Evolutionary conservation across 2,329 filamentous ascomycete species (phyloP).

Genomic region (Alternaria viburni): DNA sequence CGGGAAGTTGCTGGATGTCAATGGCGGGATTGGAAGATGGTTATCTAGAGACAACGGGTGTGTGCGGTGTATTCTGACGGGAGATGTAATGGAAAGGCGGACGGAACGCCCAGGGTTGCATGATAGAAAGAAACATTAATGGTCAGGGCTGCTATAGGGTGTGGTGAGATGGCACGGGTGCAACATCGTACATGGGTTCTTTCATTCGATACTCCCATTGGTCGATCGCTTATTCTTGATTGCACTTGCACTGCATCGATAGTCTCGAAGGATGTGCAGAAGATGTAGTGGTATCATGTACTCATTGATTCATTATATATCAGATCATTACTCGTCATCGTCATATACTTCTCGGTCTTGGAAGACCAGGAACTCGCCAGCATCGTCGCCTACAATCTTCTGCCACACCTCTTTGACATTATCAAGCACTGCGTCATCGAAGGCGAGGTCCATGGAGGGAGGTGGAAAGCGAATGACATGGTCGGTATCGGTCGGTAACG

Average conservation of each 20-base stretch:
- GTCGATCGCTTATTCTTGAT: not conserved
- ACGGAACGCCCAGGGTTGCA: not conserved
- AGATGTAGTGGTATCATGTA: not conserved
- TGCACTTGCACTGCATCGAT: not conserved
- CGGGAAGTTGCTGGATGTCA: not conserved
- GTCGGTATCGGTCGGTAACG: conserved; percentile 38
- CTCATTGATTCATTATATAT: not conserved
- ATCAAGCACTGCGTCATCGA: conserved; percentile 73
- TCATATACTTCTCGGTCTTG: conserved; percentile 74
- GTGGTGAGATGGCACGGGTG: not conserved
- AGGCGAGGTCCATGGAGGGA: conserved; percentile 69
- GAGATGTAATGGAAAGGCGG: not conserved
- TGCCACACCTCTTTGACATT: conserved; percentile 75
- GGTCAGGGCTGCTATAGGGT: not conserved
- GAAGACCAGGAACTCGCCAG: conserved; percentile 75
- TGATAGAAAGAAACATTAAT: not conserved
- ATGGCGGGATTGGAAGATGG: not conserved
- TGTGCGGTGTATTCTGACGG: not conserved
- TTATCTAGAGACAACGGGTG: not conserved
- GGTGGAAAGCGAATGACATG: conserved; percentile 64
- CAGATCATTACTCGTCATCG: conserved; percentile 51
- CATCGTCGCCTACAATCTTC: conserved; percentile 62
- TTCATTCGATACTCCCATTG: not conserved
- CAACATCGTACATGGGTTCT: not conserved
- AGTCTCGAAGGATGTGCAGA: not conserved